phyloP scores from a whole-genome alignment of 2,329 filamentous ascomycete species.

The Metarhizium anisopliae region DNA sequence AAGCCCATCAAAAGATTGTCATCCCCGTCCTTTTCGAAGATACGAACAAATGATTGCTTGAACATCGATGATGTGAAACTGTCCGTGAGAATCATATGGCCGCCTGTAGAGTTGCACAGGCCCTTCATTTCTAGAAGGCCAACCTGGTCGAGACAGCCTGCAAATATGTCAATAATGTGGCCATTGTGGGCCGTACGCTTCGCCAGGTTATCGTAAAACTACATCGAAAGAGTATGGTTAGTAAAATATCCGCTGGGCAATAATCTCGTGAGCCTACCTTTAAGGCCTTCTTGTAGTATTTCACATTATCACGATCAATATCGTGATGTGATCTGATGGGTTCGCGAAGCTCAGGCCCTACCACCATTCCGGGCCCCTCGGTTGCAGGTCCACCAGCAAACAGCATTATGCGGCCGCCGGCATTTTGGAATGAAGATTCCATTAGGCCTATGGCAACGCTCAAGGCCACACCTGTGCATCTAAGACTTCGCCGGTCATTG shows the following conservation, averaged over 20 bases:
- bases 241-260: not conserved
- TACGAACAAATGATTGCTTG: constrained; percentile 93
- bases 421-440: constrained; percentile 92
- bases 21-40: constrained; percentile 93
- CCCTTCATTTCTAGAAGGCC: constrained; percentile 98
- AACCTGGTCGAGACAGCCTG: constrained; percentile 93
- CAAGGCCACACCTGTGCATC: constrained; percentile 92
- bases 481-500: constrained; percentile 79
- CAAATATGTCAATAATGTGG: constrained; percentile 95
- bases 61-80: constrained; percentile 99
- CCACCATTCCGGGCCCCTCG: constrained; percentile 93
- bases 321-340: constrained; percentile 97
- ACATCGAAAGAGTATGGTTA: constrained; percentile 5
- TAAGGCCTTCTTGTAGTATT: constrained; percentile 98
- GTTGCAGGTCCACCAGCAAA: constrained; percentile 93
- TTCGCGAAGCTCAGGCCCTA: constrained; percentile 89
- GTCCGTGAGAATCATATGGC: constrained; percentile 96
- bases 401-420: constrained; percentile 91
- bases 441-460: constrained; percentile 89
- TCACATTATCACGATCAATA: constrained; percentile 97
- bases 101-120: constrained; percentile 88
- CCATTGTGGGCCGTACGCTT: constrained; percentile 95
- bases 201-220: constrained; percentile 92
- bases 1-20: constrained; percentile 97
- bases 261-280: constrained; percentile 50